Conservation (phyloP, 1,139 yeast species). For the Yamadazyma spencermartinsiae region DNA sequence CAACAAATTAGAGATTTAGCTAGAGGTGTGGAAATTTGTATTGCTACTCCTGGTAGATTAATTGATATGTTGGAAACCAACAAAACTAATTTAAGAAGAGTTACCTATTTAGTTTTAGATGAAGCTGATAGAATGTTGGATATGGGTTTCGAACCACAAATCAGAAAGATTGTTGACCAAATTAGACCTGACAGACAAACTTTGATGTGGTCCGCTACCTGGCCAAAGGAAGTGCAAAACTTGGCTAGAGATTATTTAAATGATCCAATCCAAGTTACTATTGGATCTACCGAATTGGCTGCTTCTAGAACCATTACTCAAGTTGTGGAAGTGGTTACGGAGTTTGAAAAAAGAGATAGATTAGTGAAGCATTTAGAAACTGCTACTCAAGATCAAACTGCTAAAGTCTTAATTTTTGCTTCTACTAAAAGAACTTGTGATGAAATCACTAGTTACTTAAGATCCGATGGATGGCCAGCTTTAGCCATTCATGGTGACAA, state of each 20-base stretch:
- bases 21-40: conserved; percentile 92
- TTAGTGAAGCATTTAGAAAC: conserved; percentile 79
- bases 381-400: conserved; percentile 74
- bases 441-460: conserved; percentile 84
- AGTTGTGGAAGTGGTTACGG: conserved; percentile 85
- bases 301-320: conserved; percentile 97
- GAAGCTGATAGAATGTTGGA: conserved; percentile 97
- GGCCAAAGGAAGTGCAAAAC: conserved; percentile 98
- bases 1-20: conserved; percentile 94
- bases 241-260: conserved; percentile 87
- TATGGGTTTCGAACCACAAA: conserved; percentile 98
- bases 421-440: conserved; percentile 98
- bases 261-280: conserved; percentile 93
- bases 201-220: conserved; percentile 99
- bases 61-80: conserved; percentile 96
- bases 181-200: conserved; percentile 98
- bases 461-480: conserved; percentile 99
- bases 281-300: conserved; percentile 93
- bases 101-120: conserved; percentile 93
- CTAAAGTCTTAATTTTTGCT: conserved; percentile 85
- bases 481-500: conserved; percentile 99
- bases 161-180: conserved; percentile 91
- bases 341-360: conserved; percentile 91
- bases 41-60: conserved; percentile 98
- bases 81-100: conserved; percentile 93